Base-by-base conservation (phyloP, 768 basidiomycete genomes). In the Psilocybe azurescens region DNA sequence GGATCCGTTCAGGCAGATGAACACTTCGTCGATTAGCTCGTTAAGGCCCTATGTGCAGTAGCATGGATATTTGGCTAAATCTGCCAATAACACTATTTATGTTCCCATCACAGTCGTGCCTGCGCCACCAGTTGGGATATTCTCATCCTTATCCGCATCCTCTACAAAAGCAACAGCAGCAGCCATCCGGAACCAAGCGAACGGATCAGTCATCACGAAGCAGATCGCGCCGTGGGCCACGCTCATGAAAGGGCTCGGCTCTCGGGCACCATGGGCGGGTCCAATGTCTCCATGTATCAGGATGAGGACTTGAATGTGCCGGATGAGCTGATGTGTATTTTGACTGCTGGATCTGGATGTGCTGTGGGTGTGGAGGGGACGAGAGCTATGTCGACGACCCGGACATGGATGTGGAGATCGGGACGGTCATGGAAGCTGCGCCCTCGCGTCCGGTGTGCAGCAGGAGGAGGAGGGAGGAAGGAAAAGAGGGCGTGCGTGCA, bases 251-350 rank as follows among this genome's bases (percentile, higher is more conserved):
- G 65, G 66, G 1, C 49, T 77, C 1, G 89, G 0, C 81, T 90
- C 74, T 75, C 78, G 13, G 90, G 89, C 0, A 91, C 89, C 0
- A 82, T 92, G 77, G 90, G 90, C 11, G 84, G 84, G 1, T 86
- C 84, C 0, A 77, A 83, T 53, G 78, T 78, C 3, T 82, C 82
- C 24, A 75, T 68, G 29, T 82, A 81, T 54, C 73, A 72, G 8
- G 88, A 91, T 67, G 89, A 84, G 0, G 88, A 92, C 70, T 90
- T 88, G 1, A 91, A 94, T 67, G 90, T 93, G n/a, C 91, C 93
- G 1, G 84, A 90, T 47, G 93, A 94, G 72, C 71, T 20, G 20
- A 20, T 94, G 20, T 78, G 79, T 24, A 86, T 94, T 52, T 72
- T 94, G 28, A 79, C 77, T 5, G 69, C 69, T 20, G 72, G 76